Percentiles rank a stretch among this genome's conserved stretches.
Conservation (phyloP, 2,329 filamentous ascomycete species). For the Neocatenulostroma microsporum region DNA sequence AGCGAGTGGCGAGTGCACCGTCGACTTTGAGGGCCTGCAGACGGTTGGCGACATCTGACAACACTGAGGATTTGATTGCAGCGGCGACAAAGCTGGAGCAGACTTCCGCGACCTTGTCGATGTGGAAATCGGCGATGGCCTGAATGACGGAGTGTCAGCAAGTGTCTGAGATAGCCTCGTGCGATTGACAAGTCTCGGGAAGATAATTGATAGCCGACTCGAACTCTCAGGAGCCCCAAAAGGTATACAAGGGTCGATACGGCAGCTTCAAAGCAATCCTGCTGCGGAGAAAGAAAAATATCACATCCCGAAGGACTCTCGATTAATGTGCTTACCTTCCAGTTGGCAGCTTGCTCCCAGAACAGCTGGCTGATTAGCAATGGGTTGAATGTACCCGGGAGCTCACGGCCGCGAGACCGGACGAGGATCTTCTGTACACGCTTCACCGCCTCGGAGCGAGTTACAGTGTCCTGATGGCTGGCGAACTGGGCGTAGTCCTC, state of each 20-base stretch:
- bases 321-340: too few species aligned
- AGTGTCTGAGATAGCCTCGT: too few species aligned
- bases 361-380: constrained; percentile 54
- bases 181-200: too few species aligned
- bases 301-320: too few species aligned
- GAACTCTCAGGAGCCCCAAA: too few species aligned
- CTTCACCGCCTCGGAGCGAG: constrained; percentile 33
- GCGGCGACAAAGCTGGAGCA: constrained; percentile 31
- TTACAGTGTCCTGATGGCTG: constrained; percentile 16
- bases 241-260: too few species aligned
- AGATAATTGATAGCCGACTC: too few species aligned
- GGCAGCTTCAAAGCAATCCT: too few species aligned
- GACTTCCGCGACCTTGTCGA: constrained; percentile 29
- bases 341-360: constrained; percentile 49
- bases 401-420: constrained; percentile 47
- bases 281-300: too few species aligned
- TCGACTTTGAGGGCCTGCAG: constrained; percentile 34
- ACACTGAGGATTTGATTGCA: constrained; percentile 32
- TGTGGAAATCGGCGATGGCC: constrained; percentile 32
- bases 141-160: too few species aligned
- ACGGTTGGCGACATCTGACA: constrained; percentile 33
- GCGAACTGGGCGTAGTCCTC: constrained; percentile 11
- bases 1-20: constrained; percentile 33
- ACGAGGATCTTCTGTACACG: constrained; percentile 54
- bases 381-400: constrained; percentile 55